A percentile compares a stretch with the other conserved stretches of the same genome.
Conservation (phyloP, 1,284 basidiomycete genomes). For the Sanghuangporus weigelae region DNA sequence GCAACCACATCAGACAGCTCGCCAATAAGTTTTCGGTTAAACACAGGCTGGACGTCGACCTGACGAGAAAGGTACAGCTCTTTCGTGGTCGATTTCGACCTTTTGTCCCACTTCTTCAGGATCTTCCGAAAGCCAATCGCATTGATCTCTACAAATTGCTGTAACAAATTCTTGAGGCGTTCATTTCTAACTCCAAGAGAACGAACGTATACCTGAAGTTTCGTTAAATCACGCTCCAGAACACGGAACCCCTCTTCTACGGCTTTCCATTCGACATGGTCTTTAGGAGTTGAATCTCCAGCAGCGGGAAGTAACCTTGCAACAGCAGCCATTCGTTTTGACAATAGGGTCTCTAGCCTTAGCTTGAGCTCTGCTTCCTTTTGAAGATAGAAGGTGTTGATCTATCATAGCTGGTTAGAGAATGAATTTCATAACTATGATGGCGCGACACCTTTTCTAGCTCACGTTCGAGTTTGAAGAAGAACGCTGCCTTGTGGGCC, state of each 20-base stretch:
- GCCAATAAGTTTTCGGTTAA: conserved; percentile 96
- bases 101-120: conserved; percentile 98
- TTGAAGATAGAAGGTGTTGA: conserved; percentile 98
- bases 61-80: conserved; percentile 96
- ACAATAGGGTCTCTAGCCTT: conserved; percentile 87
- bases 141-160: conserved; percentile 99
- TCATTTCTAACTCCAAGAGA: conserved; percentile 12
- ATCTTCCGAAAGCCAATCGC: conserved; percentile 98
- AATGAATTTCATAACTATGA: background rate
- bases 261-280: conserved; percentile 86
- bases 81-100: conserved; percentile 90
- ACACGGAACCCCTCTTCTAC: conserved; percentile 95
- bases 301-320: conserved; percentile 64
- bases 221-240: conserved; percentile 93
- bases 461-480: conserved; percentile 98
- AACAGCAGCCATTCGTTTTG: conserved; percentile 85
- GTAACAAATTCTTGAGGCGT: conserved; percentile 18
- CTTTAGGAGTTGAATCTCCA: conserved; percentile 50
- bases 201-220: conserved; percentile 70
- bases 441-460: conserved; percentile 77
- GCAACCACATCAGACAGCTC: conserved; percentile 95
- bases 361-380: conserved; percentile 95
- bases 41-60: conserved; percentile 97
- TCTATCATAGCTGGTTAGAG: conserved; percentile 45
- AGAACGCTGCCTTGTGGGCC: conserved; percentile 96